phyloP scores from a whole-genome alignment of 306 rosid species.

The Pueraria montana region DNA sequence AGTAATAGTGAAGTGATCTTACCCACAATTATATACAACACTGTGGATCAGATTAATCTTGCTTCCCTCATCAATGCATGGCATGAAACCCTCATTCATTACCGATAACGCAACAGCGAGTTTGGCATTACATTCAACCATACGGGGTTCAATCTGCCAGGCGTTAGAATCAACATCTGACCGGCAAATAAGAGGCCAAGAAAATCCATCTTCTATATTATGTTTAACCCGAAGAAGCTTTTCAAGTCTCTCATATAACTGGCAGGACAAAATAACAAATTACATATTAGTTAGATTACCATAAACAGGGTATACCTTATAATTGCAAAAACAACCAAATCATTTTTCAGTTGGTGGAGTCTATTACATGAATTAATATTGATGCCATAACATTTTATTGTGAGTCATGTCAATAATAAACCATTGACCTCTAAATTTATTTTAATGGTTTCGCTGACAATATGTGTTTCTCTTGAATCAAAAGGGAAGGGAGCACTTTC shows the following conservation, averaged over 20 bases:
- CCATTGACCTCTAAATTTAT: no score
- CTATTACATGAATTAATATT: no score
- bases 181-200: conserved; percentile 69
- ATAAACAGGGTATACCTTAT: no score
- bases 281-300: conserved; percentile 11
- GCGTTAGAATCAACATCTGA: conserved; percentile 43
- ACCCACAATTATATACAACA: conserved; percentile 76
- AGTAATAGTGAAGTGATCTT: conserved; percentile 46
- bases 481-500: no score
- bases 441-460: no score
- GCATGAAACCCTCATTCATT: conserved; percentile 77
- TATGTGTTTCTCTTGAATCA: no score
- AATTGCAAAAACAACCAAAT: no score
- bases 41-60: conserved; percentile 70
- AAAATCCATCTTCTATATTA: conserved; percentile 68
- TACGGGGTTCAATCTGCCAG: conserved; percentile 37
- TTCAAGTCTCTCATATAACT: conserved; percentile 66
- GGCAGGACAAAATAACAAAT: conserved; percentile 45
- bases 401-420: no score
- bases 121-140: conserved; percentile 68
- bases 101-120: conserved; percentile 73
- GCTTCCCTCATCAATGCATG: conserved; percentile 65
- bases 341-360: no score
- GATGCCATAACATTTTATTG: no score
- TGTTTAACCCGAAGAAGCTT: conserved; percentile 72